Conservation (phyloP, 148 eudicot genomes). For the Diospyros lotus region DNA sequence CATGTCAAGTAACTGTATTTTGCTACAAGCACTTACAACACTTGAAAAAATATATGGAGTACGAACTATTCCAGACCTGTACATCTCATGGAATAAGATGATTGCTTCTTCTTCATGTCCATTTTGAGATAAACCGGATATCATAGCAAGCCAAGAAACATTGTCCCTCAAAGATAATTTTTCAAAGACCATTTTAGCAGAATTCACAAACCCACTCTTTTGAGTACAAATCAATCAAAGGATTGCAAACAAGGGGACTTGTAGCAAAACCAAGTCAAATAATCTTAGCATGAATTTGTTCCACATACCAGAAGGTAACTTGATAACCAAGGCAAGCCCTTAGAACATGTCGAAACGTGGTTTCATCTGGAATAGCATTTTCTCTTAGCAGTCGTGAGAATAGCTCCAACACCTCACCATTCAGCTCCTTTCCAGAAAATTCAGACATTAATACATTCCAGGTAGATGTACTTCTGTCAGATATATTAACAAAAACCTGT, state of each 20-base stretch:
- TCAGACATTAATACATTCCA: conserved; percentile 49
- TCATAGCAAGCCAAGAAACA: conserved; percentile 93
- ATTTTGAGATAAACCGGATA: conserved; percentile 79
- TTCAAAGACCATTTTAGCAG: conserved; percentile 53
- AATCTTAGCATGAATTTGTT: conserved; percentile 61
- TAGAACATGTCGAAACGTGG: conserved; percentile 46
- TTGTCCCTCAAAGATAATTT: conserved; percentile 45
- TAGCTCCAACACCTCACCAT: conserved; percentile 28
- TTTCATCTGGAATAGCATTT: conserved; percentile 46
- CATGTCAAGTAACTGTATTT: conserved; percentile 41
- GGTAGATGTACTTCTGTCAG: conserved; percentile 28
- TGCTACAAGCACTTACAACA: conserved; percentile 77
- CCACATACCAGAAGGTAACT: conserved; percentile 23
- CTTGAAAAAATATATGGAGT: conserved; percentile 87
- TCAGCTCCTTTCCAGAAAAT: conserved; percentile 30
- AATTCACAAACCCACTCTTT: conserved; percentile 54
- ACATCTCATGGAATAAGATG: conserved; percentile 67
- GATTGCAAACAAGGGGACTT: conserved; percentile 55
- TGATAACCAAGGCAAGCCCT: conserved; percentile 43
- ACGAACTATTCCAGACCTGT: conserved; percentile 46
- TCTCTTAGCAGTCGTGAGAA: conserved; percentile 46
- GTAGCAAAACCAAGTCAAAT: conserved; percentile 46
- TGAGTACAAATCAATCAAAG: conserved; percentile 70
- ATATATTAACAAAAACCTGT: conserved; percentile 49
- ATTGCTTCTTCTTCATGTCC: conserved; percentile 55